Base-by-base conservation (phyloP, 805 yeast genomes). In the Ogataea methylovora region DNA sequence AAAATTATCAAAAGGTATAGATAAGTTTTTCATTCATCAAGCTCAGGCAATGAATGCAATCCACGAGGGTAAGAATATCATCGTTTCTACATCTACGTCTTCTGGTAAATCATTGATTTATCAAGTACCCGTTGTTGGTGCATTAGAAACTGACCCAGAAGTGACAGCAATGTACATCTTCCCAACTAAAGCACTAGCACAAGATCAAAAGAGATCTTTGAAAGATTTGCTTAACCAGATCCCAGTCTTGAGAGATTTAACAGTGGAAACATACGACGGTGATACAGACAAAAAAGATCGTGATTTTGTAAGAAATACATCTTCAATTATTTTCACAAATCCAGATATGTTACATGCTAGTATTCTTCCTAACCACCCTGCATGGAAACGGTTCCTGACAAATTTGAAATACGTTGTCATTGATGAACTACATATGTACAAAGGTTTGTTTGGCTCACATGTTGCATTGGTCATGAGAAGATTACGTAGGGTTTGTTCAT, bases 121-220 rank as follows among this genome's bases (percentile, higher is more conserved):
- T 49, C 98, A 92, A 55, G 58, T 87, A 2, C 95, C 97, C 0
- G 84, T 90, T 3, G 52, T 88, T 8, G 63, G 67, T 33, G 67
- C 60, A 33, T 58, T 68, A 33, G 65, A 71, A 29, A 46, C 51
- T 8, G 65, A 52, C 28, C 60, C 61, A 9, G 61, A 60, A 22
- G 46, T 71, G 4, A 84, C 94, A 0, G 83, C 95, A 8, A 65
- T 94, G 65, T 87, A 83, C 47, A 78, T 92, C 10, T 92, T 92
- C 48, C 99, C 99, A 2, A 92, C 99, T 0, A 92, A 92, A 51
- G 98, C 99, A 0, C 64, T 92, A 33, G 97, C 99, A 0, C 98
- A 92, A 51, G 98, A 92, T 63, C 99, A 92, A 56, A 80, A 80
- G 48, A 65, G 95, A 42, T 77, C 94, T n/a, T 60, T 92, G 36